phyloP scores from a whole-genome alignment of 2,329 filamentous ascomycete species.

The Myriosclerotinia scirpicola region DNA sequence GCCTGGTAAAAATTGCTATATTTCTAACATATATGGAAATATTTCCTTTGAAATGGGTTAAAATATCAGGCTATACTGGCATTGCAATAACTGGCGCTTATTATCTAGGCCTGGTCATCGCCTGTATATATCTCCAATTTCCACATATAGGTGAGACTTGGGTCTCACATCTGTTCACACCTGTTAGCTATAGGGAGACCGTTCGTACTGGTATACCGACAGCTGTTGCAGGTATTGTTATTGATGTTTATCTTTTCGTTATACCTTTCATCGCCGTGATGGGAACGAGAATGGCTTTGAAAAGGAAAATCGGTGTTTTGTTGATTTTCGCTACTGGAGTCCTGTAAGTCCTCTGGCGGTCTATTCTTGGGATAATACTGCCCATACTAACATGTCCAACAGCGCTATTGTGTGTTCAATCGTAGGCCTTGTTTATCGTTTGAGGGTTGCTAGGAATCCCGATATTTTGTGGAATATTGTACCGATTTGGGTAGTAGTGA shows the following conservation, averaged over 20 bases:
- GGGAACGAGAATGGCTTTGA: neutral
- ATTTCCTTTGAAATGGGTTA: rapidly evolving
- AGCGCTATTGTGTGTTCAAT: neutral
- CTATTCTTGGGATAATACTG: too few species aligned
- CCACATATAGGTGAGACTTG: too few species aligned
- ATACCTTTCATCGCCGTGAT: neutral
- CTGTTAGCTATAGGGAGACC: too few species aligned
- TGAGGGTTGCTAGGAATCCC: rapidly evolving
- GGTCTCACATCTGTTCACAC: too few species aligned
- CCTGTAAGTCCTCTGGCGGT: neutral
- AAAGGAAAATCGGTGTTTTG: neutral
- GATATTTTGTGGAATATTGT: neutral
- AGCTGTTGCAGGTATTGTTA: neutral
- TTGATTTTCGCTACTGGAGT: neutral
- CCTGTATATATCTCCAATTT: rapidly evolving
- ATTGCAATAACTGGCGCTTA: neutral
- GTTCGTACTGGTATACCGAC: neutral
- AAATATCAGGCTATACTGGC: neutral
- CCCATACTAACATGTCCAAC: too few species aligned
- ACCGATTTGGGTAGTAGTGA: neutral
- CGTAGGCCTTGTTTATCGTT: neutral
- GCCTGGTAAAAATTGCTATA: neutral
- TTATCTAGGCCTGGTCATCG: neutral
- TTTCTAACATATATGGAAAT: neutral
- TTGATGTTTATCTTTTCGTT: neutral